A percentile compares a stretch with the other conserved stretches of the same genome.
phyloP scores from a whole-genome alignment of 2,329 filamentous ascomycete genomes.

The Colletotrichum neosansevieriae region DNA sequence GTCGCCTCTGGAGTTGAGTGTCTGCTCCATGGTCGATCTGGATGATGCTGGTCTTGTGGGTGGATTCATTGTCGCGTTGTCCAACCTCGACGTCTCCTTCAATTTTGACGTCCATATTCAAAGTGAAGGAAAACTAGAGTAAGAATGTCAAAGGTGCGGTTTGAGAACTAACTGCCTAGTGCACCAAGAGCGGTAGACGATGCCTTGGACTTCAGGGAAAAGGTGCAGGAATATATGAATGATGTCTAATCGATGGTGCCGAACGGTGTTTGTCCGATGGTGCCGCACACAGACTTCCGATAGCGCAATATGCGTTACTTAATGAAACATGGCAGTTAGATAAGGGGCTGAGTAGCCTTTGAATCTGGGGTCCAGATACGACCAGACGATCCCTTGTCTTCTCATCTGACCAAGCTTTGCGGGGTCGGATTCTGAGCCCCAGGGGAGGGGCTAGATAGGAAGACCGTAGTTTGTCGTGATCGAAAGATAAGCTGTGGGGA shows the following conservation, averaged over 20 bases:
- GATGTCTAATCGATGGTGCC: too few species aligned
- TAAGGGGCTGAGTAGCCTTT: not conserved
- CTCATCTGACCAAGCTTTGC: not conserved
- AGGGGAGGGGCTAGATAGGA: too few species aligned
- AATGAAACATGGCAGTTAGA: not conserved
- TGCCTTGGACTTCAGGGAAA: too few species aligned
- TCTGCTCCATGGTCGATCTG: slow-evolving; percentile 39
- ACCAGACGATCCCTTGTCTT: not conserved
- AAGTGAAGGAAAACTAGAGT: not conserved
- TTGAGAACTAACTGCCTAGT: too few species aligned
- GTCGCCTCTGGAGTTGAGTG: slow-evolving; percentile 49
- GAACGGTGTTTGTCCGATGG: too few species aligned
- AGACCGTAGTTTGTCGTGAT: not conserved
- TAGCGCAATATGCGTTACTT: not conserved
- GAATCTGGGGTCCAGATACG: not conserved
- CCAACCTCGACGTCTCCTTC: not conserved
- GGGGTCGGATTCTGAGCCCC: not conserved
- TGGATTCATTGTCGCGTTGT: not conserved
- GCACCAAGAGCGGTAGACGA: too few species aligned
- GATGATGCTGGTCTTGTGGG: slow-evolving; percentile 4
- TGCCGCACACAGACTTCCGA: not conserved
- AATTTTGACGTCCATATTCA: not conserved
- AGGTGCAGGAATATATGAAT: too few species aligned
- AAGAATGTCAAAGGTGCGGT: not conserved
- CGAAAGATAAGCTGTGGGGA: too few species aligned